Percentiles rank a stretch among this genome's conserved stretches.
These are phyloP conservation scores for Fusarium pseudograminearum DNA, from an alignment of 2,329 filamentous ascomycete species.

Conservation along the genomic window DNA sequence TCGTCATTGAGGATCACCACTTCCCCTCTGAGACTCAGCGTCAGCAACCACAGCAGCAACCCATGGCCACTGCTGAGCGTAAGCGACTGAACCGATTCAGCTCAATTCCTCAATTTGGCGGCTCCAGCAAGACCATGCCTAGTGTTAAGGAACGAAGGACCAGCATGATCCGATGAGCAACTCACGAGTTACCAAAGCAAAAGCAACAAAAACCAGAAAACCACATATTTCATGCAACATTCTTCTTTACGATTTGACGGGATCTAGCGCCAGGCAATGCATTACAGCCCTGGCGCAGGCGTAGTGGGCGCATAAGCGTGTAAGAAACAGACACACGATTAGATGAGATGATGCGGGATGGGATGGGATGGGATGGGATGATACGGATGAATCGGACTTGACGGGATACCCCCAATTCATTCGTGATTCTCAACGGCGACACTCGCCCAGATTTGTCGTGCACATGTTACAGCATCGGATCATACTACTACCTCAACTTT, in stretches of 20 bases:
- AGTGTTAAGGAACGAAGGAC: conserved; percentile 57
- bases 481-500: conserved; percentile 18
- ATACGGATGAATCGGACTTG: conserved; percentile 39
- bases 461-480: conserved; percentile 22
- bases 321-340: conserved; percentile 40
- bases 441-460: conserved; percentile 23
- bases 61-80: conserved; percentile 49
- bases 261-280: conserved; percentile 39
- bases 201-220: conserved; percentile 29
- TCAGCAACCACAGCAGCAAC: conserved; percentile 34
- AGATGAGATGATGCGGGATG: conserved; percentile 41
- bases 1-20: conserved; percentile 45
- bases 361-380: conserved; percentile 40
- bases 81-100: conserved; percentile 68
- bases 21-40: conserved; percentile 34
- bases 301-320: conserved; percentile 34
- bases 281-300: conserved; percentile 35
- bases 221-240: conserved; percentile 28
- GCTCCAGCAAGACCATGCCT: conserved; percentile 49
- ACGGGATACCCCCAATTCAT: conserved; percentile 42
- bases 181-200: conserved; percentile 22
- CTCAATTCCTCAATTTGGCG: conserved; percentile 67
- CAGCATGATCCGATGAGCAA: conserved; percentile 54
- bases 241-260: conserved; percentile 44
- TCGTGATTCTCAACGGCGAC: conserved; percentile 33